Evolutionary conservation across 768 basidiomycete species (phyloP), one percentile per base, ranked within the genome.

Genomic region (Ramaria sp.): DNA sequence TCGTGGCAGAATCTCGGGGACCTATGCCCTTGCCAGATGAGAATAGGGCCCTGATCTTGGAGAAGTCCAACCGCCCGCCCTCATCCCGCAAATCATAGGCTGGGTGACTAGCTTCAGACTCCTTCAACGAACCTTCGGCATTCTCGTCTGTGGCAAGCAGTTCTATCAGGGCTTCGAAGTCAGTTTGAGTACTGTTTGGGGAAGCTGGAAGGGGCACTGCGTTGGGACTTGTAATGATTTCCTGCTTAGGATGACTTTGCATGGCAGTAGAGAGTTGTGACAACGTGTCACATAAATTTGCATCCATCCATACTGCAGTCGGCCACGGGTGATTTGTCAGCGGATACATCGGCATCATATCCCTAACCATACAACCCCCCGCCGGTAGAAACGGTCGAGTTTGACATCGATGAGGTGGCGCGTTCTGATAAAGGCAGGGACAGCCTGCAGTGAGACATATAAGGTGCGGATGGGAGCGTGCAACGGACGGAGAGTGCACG

Each of bases 161-260:
- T 10, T 55, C 42, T 15, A 55, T 31, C 39, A 55, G 39, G 17
- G 54, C 54, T 4, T 55, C 54, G 30, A 55, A 55, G 10, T 55
- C 39, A 30, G 3, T 15, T 24, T 24, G 20, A 30, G 20, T 17
- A 30, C 4, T 9, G 22, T 47, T 11, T 17, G 54, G 54, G 1
- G 52, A 43, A 34, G 22, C 22, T 7, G 52, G 52, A 53, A 51
- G 31, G 15, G 45, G 45, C 6, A n/a, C 45, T 46, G 45, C 19
- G 45, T 10, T 46, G 24, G 45, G 45, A 46, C 4, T n/a, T 4
- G 45, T 12, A 27, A 5, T 5, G 27, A 2, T 27, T 27, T 27
- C 27, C 27, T 27, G 27, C 27, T 27, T 27, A 27, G 27, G 27
- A 27, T 27, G 27, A 20, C 19, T 46, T 46, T 46, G 34, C 34